These are phyloP conservation scores for Chloromonas sp. DNA, from an alignment of 163 green algal genomes.

Conservation along the genomic window DNA sequence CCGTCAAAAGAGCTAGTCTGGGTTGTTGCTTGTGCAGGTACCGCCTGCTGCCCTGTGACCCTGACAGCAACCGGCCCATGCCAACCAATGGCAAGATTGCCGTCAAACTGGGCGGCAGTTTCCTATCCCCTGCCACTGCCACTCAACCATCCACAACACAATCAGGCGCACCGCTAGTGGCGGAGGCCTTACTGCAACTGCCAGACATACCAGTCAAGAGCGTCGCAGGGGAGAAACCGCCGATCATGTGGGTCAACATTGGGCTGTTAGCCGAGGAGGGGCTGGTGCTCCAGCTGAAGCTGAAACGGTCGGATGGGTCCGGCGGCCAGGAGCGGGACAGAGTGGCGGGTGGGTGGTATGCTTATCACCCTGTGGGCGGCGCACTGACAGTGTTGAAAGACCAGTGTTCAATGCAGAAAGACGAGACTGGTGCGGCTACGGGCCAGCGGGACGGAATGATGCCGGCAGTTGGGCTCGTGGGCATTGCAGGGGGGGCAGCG, in stretches of 20 bases:
- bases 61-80: constrained; percentile 28
- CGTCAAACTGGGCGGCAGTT: constrained; percentile 8
- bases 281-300: constrained; percentile 62
- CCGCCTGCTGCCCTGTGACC: constrained; percentile 34
- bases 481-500: neutral
- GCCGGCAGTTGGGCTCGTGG: neutral
- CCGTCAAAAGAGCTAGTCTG: too few relatives aligned
- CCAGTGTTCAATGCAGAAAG: neutral
- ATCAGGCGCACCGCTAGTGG: constrained; percentile 1
- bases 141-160: neutral
- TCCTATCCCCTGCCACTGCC: neutral
- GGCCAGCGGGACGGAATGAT: neutral
- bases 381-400: constrained; percentile 50
- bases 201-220: constrained; percentile 39
- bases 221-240: constrained; percentile 32
- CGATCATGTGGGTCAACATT: constrained; percentile 72
- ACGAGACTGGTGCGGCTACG: too few relatives aligned
- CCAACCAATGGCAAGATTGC: constrained; percentile 50
- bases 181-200: constrained; percentile 62
- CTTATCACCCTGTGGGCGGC: constrained; percentile 57
- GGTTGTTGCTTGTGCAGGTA: constrained; percentile 19
- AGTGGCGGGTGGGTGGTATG: constrained; percentile 51
- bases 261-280: constrained; percentile 67
- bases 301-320: constrained; percentile 36
- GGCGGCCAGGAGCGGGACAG: constrained; percentile 42